Percentiles rank a stretch among this genome's conserved stretches.
Evolutionary conservation across 2,329 filamentous ascomycete species (phyloP).

Genomic region (Aspergillus luchuensis): DNA sequence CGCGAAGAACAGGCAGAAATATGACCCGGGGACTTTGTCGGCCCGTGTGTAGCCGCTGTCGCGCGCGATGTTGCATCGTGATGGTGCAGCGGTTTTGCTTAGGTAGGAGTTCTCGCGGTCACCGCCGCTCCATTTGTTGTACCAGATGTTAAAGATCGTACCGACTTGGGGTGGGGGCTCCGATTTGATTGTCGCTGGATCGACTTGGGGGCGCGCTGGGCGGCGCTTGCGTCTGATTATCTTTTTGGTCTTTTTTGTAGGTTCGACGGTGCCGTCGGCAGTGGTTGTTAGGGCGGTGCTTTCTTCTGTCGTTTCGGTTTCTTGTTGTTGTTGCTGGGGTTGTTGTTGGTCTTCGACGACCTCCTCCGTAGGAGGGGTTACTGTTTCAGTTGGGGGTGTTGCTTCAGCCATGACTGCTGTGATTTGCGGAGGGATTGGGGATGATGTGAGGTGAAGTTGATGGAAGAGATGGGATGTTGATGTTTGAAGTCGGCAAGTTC

Average conservation of each 20-base stretch:
- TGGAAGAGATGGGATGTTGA: slow-evolving; percentile 9
- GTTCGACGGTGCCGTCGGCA: slow-evolving; percentile 24
- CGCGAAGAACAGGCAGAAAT: slow-evolving; percentile 91
- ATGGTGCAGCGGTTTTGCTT: slow-evolving; percentile 77
- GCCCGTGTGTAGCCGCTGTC: slow-evolving; percentile 79
- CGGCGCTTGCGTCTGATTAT: slow-evolving; percentile 88
- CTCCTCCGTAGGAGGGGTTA: slow-evolving; percentile 33
- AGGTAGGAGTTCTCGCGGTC: slow-evolving; percentile 91
- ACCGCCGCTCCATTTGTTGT: slow-evolving; percentile 97
- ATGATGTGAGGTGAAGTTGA: slow-evolving; percentile 7
- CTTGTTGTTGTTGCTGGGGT: background rate
- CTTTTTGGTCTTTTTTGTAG: slow-evolving; percentile 74
- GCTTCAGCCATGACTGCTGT: slow-evolving; percentile 29
- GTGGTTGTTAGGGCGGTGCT: slow-evolving; percentile 21
- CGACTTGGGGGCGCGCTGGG: slow-evolving; percentile 87
- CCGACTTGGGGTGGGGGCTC: slow-evolving; percentile 90
- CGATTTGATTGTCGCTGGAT: slow-evolving; percentile 76
- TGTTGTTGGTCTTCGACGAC: slow-evolving; percentile 46
- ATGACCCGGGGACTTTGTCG: slow-evolving; percentile 75
- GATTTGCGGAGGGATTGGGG: background rate
- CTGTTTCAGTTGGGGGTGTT: slow-evolving; percentile 17
- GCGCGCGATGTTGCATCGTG: slow-evolving; percentile 80
- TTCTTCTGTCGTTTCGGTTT: slow-evolving; percentile 12
- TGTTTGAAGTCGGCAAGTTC: background rate
- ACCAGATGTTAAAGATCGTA: slow-evolving; percentile 97